A percentile compares a stretch with the other conserved stretches of the same genome.
phyloP scores from a whole-genome alignment of 768 basidiomycete genomes.

The Leccinum aurantiacum region DNA sequence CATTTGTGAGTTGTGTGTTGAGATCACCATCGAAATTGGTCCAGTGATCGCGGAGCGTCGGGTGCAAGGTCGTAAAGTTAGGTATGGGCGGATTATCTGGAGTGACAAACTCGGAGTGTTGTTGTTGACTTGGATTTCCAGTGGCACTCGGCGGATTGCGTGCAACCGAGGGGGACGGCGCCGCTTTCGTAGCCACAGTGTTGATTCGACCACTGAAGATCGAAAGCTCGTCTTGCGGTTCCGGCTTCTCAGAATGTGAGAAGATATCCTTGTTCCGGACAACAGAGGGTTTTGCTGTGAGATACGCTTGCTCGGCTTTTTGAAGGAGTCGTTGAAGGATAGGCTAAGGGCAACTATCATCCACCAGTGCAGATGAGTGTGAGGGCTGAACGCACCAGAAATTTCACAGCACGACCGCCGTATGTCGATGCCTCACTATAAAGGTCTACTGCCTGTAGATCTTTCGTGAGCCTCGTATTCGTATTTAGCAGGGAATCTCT shows the following conservation, averaged over 20 bases:
- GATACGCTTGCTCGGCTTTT: conserved; percentile 58
- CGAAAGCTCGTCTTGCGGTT: conserved; percentile 64
- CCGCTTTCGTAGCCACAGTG: conserved; percentile 51
- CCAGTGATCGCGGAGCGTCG: conserved; percentile 55
- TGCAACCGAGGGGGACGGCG: conserved; percentile 23
- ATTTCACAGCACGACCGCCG: conserved; percentile 70
- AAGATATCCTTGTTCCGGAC: conserved; percentile 58
- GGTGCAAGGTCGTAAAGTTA: conserved; percentile 50
- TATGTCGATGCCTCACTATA: conserved; percentile 61
- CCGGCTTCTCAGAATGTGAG: conserved; percentile 43
- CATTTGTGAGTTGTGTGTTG: conserved; percentile 46
- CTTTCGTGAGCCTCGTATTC: background rate
- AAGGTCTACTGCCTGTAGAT: conserved; percentile 51
- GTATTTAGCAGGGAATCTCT: background rate
- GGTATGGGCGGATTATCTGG: conserved; percentile 19
- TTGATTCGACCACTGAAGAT: conserved; percentile 78
- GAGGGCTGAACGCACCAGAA: conserved; percentile 47
- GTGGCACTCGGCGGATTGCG: conserved; percentile 8
- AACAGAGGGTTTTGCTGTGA: conserved; percentile 45
- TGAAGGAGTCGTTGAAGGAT: conserved; percentile 58
- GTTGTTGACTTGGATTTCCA: conserved; percentile 30
- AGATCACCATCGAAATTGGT: conserved; percentile 57
- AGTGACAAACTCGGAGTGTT: conserved; percentile 32
- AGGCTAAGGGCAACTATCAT: conserved; percentile 44
- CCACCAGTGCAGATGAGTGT: background rate